Evolutionary conservation across 495 filamentous ascomycete genomes (phyloP).

Genomic region (Arthonia radiata): DNA sequence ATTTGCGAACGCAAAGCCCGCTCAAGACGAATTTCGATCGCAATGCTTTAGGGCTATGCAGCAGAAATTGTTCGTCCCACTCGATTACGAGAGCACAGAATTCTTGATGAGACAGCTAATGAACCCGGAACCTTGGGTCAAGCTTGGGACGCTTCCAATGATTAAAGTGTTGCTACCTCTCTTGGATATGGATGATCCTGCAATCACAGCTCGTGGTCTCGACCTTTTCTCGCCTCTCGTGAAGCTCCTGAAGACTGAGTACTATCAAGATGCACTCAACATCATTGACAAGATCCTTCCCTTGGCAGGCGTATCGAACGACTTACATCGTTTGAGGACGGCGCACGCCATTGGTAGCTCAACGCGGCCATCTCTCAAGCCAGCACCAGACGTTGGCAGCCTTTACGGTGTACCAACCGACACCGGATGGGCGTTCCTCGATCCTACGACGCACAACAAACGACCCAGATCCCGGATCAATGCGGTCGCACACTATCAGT

Average conservation of each 20-base stretch:
- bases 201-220: constrained; percentile 75
- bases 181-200: constrained; percentile 77
- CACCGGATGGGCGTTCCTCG: constrained; percentile 86
- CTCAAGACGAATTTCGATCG: no score
- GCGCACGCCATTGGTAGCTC: constrained; percentile 74
- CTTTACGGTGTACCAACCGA: constrained; percentile 92
- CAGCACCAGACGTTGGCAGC: constrained; percentile 82
- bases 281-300: constrained; percentile 87
- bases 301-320: constrained; percentile 68
- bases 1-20: no score
- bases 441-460: constrained; percentile 68
- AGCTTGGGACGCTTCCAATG: constrained; percentile 72
- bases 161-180: constrained; percentile 67
- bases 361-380: constrained; percentile 53
- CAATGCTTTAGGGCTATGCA: no score
- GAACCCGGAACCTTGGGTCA: constrained; percentile 71
- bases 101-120: constrained; percentile 84
- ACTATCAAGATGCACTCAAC: constrained; percentile 70
- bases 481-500: constrained; percentile 54
- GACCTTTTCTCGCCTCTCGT: constrained; percentile 88
- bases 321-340: constrained; percentile 85
- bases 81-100: constrained; percentile 61
- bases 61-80: no score
- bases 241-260: constrained; percentile 73
- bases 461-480: no score